Percentiles rank a stretch among this genome's conserved stretches.
These are phyloP conservation scores for Trichaptum fuscoviolaceum DNA, from an alignment of 768 basidiomycete genomes.

Conservation along the genomic window DNA sequence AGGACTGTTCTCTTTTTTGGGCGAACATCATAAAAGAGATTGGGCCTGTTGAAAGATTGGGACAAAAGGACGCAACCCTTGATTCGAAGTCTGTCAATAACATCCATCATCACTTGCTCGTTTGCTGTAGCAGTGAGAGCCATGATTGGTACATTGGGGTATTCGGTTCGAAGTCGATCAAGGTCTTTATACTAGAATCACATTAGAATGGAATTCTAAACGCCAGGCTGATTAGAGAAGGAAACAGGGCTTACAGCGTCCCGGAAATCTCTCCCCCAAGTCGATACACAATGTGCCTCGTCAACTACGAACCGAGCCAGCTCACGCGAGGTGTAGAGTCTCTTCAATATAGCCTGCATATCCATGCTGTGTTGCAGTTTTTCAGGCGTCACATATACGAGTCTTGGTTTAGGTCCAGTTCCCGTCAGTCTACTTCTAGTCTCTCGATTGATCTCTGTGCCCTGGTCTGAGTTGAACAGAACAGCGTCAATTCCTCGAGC, in stretches of 20 bases:
- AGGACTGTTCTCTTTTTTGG: conserved; percentile 46
- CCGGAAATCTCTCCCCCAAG: conserved; percentile 94
- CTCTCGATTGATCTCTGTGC: conserved; percentile 29
- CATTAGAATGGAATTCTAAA: neutral
- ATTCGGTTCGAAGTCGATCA: conserved; percentile 62
- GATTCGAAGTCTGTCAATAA: conserved; percentile 66
- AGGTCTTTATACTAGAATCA: conserved; percentile 59
- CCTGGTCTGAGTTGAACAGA: conserved; percentile 57
- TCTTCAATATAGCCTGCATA: conserved; percentile 50
- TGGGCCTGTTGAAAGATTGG: conserved; percentile 93
- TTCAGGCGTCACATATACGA: conserved; percentile 92
- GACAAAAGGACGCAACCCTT: conserved; percentile 51
- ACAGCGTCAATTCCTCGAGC: conserved; percentile 65
- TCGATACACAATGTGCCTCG: conserved; percentile 92
- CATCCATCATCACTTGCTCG: conserved; percentile 68
- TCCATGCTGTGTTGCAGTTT: conserved; percentile 60
- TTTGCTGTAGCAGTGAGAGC: conserved; percentile 96
- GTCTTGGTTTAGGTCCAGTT: conserved; percentile 42
- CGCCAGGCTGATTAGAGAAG: neutral
- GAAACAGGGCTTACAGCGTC: conserved; percentile 50
- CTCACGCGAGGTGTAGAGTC: conserved; percentile 49
- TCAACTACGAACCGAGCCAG: conserved; percentile 92
- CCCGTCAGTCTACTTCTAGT: conserved; percentile 39
- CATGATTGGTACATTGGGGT: conserved; percentile 84
- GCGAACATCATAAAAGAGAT: conserved; percentile 71